phyloP scores from a whole-genome alignment of 1,284 basidiomycete genomes.

The Ustilago esculenta region DNA sequence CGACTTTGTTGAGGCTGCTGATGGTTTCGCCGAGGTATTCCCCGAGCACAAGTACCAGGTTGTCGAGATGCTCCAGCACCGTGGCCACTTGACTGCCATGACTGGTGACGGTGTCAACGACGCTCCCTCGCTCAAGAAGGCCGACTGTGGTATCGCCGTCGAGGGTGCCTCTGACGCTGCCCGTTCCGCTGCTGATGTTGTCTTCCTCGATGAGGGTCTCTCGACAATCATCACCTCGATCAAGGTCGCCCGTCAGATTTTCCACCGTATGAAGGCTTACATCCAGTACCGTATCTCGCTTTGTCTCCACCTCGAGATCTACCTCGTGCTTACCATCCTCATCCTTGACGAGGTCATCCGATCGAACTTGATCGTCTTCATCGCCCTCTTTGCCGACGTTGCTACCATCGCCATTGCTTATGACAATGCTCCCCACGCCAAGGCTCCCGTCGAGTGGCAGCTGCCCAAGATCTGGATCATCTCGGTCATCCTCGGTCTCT shows the following conservation, averaged over 20 bases:
- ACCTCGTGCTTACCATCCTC: conserved; percentile 71
- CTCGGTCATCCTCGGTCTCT: conserved; percentile 69
- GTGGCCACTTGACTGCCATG: conserved; percentile 73
- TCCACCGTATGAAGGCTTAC: conserved; percentile 73
- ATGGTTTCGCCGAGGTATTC: conserved; percentile 73
- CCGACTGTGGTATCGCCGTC: conserved; percentile 71
- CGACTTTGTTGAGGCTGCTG: conserved; percentile 72
- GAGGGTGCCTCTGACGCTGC: conserved; percentile 71
- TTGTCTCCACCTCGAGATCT: conserved; percentile 73
- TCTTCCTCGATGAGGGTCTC: conserved; percentile 71
- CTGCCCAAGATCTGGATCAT: conserved; percentile 73
- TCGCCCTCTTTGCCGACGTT: conserved; percentile 72
- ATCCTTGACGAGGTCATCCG: conserved; percentile 73
- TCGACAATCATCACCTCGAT: conserved; percentile 72
- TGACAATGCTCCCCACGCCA: conserved; percentile 71
- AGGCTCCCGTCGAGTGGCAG: conserved; percentile 73
- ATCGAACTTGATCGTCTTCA: conserved; percentile 72
- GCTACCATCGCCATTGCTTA: conserved; percentile 72
- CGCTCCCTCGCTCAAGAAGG: conserved; percentile 71
- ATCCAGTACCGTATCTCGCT: conserved; percentile 69
- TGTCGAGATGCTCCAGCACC: conserved; percentile 72
- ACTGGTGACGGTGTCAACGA: conserved; percentile 69
- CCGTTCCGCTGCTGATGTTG: conserved; percentile 71
- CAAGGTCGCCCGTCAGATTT: conserved; percentile 73
- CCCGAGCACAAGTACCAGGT: conserved; percentile 73